Conservation (phyloP, 2,329 filamentous ascomycete species). For the Ascocoryne sarcoides region DNA sequence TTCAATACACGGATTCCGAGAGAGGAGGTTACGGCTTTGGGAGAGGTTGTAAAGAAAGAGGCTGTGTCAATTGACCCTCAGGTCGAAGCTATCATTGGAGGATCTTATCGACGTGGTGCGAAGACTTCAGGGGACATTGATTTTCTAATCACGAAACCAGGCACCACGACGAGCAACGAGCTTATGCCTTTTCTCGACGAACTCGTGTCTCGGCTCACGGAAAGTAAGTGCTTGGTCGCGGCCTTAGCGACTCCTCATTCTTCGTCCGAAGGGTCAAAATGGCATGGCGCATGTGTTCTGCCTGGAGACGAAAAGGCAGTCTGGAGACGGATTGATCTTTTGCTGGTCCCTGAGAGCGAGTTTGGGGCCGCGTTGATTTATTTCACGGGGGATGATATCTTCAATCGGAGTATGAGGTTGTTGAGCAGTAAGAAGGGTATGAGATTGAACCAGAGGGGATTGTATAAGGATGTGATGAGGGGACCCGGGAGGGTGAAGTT, state of each 20-base stretch:
- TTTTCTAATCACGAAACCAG: slow-evolving; percentile 65
- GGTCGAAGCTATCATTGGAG: slow-evolving; percentile 67
- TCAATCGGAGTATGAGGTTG: slow-evolving; percentile 78
- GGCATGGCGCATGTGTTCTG: slow-evolving; percentile 77
- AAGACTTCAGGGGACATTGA: slow-evolving; percentile 74
- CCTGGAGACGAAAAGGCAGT: slow-evolving; percentile 36
- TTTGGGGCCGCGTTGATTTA: slow-evolving; percentile 84
- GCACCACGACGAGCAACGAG: slow-evolving; percentile 43
- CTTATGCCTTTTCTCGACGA: slow-evolving; percentile 53
- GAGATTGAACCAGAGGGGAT: slow-evolving; percentile 73
- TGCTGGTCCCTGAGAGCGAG: slow-evolving; percentile 72
- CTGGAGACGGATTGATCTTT: slow-evolving; percentile 78
- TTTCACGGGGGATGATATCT: slow-evolving; percentile 92
- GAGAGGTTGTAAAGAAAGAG: slow-evolving; percentile 49
- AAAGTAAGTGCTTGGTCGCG: slow-evolving; percentile 57
- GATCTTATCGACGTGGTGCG: slow-evolving; percentile 77
- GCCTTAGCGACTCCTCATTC: slow-evolving; percentile 50
- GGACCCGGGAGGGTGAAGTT: slow-evolving; percentile 44
- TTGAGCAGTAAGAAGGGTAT: slow-evolving; percentile 74
- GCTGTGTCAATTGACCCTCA: slow-evolving; percentile 51
- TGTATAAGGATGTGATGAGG: slow-evolving; percentile 64
- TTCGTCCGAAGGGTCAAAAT: slow-evolving; percentile 56
- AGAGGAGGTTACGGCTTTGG: slow-evolving; percentile 63
- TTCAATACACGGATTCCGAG: slow-evolving; percentile 73
- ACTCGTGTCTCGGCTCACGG: slow-evolving; percentile 54